Conservation (phyloP, 768 basidiomycete species). For the Lentinula lateritia region DNA sequence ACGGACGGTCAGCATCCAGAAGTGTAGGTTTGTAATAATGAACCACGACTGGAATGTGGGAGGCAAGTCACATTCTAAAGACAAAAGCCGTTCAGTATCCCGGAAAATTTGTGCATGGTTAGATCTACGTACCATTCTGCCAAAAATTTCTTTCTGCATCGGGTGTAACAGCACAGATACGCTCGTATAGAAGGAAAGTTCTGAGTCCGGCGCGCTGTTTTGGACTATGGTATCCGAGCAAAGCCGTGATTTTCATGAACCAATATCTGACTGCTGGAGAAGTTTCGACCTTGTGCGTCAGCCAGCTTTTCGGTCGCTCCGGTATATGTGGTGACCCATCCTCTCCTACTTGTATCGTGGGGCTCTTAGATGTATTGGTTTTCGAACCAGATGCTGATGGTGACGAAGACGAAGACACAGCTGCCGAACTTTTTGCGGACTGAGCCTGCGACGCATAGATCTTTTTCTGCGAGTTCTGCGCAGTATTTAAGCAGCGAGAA, state of each 20-base stretch:
- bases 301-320: conserved; percentile 38
- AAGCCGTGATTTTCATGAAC: conserved; percentile 42
- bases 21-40: conserved; percentile 85
- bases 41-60: conserved; percentile 98
- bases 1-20: conserved; percentile 87
- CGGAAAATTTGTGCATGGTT: not conserved
- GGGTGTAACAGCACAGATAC: conserved; percentile 48
- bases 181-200: conserved; percentile 53
- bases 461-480: not conserved
- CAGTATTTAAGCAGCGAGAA: not conserved
- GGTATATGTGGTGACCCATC: not conserved
- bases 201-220: conserved; percentile 58
- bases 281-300: conserved; percentile 46
- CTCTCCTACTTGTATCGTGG: not conserved
- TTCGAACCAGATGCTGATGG: not conserved
- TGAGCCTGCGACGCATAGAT: not conserved
- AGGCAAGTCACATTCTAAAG: conserved; percentile 73
- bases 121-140: conserved; percentile 49
- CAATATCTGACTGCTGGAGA: conserved; percentile 40
- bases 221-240: conserved; percentile 56
- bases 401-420: not conserved
- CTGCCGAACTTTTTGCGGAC: not conserved
- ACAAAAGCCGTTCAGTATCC: not conserved
- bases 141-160: conserved; percentile 61
- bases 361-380: not conserved